A percentile compares a stretch with the other conserved stretches of the same genome.
These are phyloP conservation scores for Rhododendron vialii DNA, from an alignment of 148 eudicot species.

Conservation along the genomic window DNA sequence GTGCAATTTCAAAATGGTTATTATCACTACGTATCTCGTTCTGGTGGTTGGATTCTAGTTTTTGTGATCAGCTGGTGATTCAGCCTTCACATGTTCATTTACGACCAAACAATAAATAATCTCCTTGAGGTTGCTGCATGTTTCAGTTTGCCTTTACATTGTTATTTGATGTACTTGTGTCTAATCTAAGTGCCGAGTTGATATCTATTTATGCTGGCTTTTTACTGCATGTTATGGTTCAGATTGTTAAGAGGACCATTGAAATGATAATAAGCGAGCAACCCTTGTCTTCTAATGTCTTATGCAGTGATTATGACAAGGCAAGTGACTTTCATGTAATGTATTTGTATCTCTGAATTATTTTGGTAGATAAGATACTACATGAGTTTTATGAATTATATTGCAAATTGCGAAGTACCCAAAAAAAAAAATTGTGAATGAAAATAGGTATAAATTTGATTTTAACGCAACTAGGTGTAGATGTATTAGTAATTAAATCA, in stretches of 20 bases:
- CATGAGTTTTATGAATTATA: not conserved
- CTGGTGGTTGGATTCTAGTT: not conserved
- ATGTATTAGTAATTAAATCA: not conserved
- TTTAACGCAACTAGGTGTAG: not conserved
- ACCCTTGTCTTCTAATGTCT: slow-evolving; percentile 35
- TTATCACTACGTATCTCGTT: not conserved
- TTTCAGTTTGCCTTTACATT: not conserved
- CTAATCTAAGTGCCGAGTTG: not conserved
- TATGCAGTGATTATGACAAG: slow-evolving; percentile 60
- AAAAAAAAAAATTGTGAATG: not conserved
- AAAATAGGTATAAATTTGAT: not conserved
- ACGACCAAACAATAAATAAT: not conserved
- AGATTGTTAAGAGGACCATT: slow-evolving; percentile 67
- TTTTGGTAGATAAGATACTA: not conserved
- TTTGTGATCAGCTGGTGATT: not conserved
- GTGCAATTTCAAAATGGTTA: not conserved
- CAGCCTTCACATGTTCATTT: not conserved
- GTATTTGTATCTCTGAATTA: not conserved
- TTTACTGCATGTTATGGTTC: slow-evolving; percentile 10
- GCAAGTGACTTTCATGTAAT: slow-evolving; percentile 24
- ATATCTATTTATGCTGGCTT: not conserved
- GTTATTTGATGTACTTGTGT: not conserved
- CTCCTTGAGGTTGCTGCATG: not conserved
- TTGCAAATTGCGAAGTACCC: too few relatives aligned
- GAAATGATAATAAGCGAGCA: slow-evolving; percentile 31